Percentiles rank a stretch among this genome's conserved stretches.
Evolutionary conservation across 768 basidiomycete species (phyloP).

Genomic region (Pleurotus platypus): DNA sequence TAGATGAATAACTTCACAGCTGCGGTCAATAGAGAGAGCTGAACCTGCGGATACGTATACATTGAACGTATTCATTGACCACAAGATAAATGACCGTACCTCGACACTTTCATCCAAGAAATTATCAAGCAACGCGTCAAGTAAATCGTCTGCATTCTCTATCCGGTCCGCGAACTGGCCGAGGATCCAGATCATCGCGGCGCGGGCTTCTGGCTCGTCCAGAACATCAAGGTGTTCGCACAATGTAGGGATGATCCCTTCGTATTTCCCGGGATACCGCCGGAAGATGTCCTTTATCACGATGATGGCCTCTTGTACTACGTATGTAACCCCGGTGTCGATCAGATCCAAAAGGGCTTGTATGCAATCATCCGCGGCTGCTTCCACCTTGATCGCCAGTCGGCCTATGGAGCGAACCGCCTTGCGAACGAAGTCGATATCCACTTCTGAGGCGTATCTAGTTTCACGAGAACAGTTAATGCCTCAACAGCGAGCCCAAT

Average conservation of each 20-base stretch:
- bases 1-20: conserved; percentile 95
- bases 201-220: conserved; percentile 96
- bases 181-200: conserved; percentile 97
- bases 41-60: conserved; percentile 56
- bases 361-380: conserved; percentile 88
- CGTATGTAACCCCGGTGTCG: conserved; percentile 91
- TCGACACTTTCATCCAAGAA: conserved; percentile 94
- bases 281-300: conserved; percentile 99
- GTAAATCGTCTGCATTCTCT: conserved; percentile 91
- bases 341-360: conserved; percentile 81
- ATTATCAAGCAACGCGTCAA: conserved; percentile 86
- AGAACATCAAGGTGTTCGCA: conserved; percentile 90
- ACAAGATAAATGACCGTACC: conserved; percentile 39
- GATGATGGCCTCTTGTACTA: conserved; percentile 95
- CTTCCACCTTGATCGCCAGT: conserved; percentile 94
- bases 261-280: conserved; percentile 94
- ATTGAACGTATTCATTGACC: not conserved
- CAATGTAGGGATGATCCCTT: conserved; percentile 90
- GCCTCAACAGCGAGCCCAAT: too few relatives aligned
- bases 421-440: conserved; percentile 97
- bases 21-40: conserved; percentile 91
- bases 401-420: conserved; percentile 96
- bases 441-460: conserved; percentile 97
- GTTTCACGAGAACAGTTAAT: not conserved
- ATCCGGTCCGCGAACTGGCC: conserved; percentile 96